These are phyloP conservation scores for Tricholoma terreum DNA, from an alignment of 768 basidiomycete species.

Conservation along the genomic window DNA sequence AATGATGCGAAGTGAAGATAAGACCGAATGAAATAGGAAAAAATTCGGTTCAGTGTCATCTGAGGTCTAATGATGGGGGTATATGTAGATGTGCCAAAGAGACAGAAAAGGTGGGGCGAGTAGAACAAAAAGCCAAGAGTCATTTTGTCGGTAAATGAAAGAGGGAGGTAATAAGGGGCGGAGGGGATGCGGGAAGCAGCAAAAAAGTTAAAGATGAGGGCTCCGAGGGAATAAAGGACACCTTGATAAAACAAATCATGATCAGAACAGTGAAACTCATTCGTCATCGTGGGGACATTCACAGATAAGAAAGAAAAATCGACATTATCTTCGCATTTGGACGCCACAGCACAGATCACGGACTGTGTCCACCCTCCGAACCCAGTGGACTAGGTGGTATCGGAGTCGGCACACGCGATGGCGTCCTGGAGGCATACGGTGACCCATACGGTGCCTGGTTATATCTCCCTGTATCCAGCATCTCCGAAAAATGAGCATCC, in stretches of 20 bases:
- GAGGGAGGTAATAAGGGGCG: too few species aligned
- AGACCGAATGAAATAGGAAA: background rate
- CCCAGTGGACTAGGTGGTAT: constrained; percentile 14
- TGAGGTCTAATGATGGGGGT: constrained; percentile 6
- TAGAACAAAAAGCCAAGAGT: background rate
- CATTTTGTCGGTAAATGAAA: background rate
- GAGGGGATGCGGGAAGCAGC: background rate
- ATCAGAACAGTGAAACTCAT: background rate
- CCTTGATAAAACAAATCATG: constrained; percentile 1
- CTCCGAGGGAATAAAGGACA: background rate
- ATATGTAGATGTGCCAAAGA: constrained; percentile 1
- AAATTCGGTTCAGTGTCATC: constrained; percentile 1
- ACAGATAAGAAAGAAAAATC: background rate
- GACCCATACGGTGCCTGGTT: constrained; percentile 40
- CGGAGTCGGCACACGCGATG: constrained; percentile 31
- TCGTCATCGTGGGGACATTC: constrained; percentile 3
- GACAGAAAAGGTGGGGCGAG: background rate
- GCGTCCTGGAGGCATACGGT: constrained; percentile 36
- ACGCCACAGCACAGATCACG: background rate
- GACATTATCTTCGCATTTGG: background rate
- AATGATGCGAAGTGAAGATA: constrained; percentile 2
- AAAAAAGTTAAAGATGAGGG: background rate
- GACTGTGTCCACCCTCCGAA: background rate
- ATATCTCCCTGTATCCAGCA: constrained; percentile 34
- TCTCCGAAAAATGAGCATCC: constrained; percentile 19